Percentiles rank a stretch among this genome's conserved stretches.
These are phyloP conservation scores for Cardiospermum halicacabum DNA, from an alignment of 345 rosid species.

Conservation along the genomic window DNA sequence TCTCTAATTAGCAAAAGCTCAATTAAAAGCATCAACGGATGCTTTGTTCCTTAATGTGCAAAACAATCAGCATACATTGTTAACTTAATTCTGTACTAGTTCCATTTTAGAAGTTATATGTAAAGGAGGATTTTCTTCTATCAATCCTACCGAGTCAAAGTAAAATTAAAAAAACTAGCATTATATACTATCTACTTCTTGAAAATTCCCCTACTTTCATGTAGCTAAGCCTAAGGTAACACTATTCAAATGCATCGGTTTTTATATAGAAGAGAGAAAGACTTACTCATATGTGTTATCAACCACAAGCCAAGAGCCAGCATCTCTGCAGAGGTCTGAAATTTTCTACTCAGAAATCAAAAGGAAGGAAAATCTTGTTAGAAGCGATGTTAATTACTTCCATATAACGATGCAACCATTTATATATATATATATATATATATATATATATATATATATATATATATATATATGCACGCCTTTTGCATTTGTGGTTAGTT, in stretches of 20 bases:
- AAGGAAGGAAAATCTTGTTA: constrained; percentile 12
- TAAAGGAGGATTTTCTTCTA: too few relatives aligned
- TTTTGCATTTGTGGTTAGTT: background rate
- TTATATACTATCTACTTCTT: background rate
- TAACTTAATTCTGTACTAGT: too few relatives aligned
- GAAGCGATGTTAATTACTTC: background rate
- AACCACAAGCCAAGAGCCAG: constrained; percentile 95
- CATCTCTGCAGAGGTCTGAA: constrained; percentile 66
- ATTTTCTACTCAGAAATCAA: constrained; percentile 75
- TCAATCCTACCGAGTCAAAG: too few relatives aligned
- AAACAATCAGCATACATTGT: too few relatives aligned
- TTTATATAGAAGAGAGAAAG: constrained; percentile 11
- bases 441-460: too few relatives aligned
- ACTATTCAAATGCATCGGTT: background rate
- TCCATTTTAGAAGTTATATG: background rate
- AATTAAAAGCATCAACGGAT: too few relatives aligned
- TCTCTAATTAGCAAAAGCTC: too few relatives aligned
- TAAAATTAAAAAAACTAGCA: background rate
- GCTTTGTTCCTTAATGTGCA: too few relatives aligned
- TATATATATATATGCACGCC: too few relatives aligned
- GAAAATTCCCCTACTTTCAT: background rate
- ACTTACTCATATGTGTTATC: constrained; percentile 98
- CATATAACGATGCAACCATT: background rate
- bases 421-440: too few relatives aligned
- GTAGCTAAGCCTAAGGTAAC: background rate